These are phyloP conservation scores for Aspergillus cavernicola DNA, from an alignment of 495 filamentous ascomycete species.

Conservation along the genomic window DNA sequence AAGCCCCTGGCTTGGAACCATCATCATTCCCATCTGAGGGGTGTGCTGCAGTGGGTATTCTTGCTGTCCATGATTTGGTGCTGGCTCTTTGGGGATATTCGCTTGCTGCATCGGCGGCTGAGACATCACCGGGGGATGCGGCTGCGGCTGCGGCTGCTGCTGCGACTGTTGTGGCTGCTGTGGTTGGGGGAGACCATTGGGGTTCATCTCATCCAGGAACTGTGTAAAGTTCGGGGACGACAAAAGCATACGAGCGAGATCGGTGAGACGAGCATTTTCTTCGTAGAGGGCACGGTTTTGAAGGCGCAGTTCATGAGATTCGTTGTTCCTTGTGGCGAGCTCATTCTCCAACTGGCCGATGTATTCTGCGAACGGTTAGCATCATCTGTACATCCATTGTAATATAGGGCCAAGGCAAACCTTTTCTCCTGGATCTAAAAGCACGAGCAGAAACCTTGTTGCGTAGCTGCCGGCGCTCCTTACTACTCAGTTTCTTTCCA, in stretches of 20 bases:
- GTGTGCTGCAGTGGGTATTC: conserved; percentile 58
- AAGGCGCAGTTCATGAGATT: conserved; percentile 64
- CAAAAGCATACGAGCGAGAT: conserved; percentile 77
- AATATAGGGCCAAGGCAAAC: conserved; percentile 49
- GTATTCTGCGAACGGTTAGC: conserved; percentile 73
- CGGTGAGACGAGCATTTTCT: conserved; percentile 74
- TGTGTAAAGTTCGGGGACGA: conserved; percentile 80
- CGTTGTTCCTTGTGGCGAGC: conserved; percentile 66
- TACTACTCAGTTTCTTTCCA: conserved; percentile 93
- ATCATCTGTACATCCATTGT: background rate
- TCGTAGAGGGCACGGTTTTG: conserved; percentile 72
- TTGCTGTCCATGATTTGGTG: conserved; percentile 49
- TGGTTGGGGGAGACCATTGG: conserved; percentile 43
- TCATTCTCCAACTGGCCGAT: conserved; percentile 88
- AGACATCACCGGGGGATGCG: conserved; percentile 24
- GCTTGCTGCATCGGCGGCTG: conserved; percentile 30
- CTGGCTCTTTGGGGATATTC: conserved; percentile 56
- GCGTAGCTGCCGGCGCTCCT: conserved; percentile 86
- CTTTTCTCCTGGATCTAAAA: conserved; percentile 93
- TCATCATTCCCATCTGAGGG: conserved; percentile 62
- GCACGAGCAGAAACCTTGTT: conserved; percentile 98
- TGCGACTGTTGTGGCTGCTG: conserved; percentile 31
- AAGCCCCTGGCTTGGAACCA: conserved; percentile 70
- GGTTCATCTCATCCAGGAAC: conserved; percentile 71
- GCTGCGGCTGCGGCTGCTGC: conserved; percentile 31